Evolutionary conservation across 106 monocot species (phyloP).

Genomic region (Apostasia ramifera): DNA sequence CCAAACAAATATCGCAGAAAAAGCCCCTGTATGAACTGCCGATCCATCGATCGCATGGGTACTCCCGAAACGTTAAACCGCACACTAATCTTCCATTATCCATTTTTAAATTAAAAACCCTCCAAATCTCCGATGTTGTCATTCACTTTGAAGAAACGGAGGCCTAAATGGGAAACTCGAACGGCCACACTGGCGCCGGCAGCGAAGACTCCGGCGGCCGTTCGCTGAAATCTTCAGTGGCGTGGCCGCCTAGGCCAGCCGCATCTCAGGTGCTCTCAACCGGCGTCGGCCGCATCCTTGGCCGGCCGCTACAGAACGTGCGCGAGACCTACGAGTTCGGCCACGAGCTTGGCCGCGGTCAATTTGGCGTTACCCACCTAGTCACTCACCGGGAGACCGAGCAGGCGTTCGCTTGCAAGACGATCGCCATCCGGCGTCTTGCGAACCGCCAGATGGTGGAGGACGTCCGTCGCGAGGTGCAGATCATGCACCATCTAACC

Average conservation of each 20-base stretch:
- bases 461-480: constrained; percentile 37
- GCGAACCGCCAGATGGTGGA: constrained; percentile 6
- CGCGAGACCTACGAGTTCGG: constrained; percentile 11
- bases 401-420: constrained; percentile 26
- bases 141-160: not conserved
- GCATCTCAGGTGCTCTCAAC: not conserved
- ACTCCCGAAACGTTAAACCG: too few relatives aligned
- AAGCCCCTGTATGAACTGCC: too few relatives aligned
- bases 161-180: not conserved
- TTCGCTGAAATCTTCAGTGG: constrained; percentile 6
- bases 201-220: not conserved
- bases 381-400: constrained; percentile 12
- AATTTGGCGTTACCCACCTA: constrained; percentile 21
- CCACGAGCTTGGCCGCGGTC: constrained; percentile 20
- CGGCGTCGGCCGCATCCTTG: constrained; percentile 11
- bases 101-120: too few relatives aligned
- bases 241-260: not conserved
- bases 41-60: too few relatives aligned
- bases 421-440: constrained; percentile 19
- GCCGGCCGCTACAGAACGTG: constrained; percentile 16
- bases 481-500: constrained; percentile 43
- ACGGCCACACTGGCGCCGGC: constrained; percentile 1
- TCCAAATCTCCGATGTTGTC: too few relatives aligned
- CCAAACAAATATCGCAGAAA: too few relatives aligned
- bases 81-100: too few relatives aligned